Conservation (phyloP, 2,329 filamentous ascomycete species). For the Monosporascus sp. region DNA sequence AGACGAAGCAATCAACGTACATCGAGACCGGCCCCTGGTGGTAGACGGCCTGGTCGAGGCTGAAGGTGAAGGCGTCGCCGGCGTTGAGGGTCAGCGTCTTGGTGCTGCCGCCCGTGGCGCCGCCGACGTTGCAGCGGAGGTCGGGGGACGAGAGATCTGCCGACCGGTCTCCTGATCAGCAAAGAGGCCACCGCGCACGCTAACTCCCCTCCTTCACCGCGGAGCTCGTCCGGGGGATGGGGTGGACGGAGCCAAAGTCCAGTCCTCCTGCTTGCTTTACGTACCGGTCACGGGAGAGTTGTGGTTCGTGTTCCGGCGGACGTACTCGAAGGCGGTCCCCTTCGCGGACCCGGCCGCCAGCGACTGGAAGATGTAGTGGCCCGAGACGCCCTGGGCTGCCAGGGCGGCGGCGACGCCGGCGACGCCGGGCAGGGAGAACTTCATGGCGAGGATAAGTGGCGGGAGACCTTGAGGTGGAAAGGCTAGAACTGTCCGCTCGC, state of each 20-base stretch:
- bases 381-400: conserved; percentile 27
- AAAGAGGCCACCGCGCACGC: no score
- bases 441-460: conserved; percentile 21
- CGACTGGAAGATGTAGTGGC: conserved; percentile 37
- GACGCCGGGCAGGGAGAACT: conserved; percentile 16
- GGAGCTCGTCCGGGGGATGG: not conserved
- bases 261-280: not conserved
- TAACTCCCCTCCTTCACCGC: not conserved
- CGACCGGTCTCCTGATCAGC: no score
- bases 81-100: conserved; percentile 30
- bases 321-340: conserved; percentile 29
- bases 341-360: conserved; percentile 27
- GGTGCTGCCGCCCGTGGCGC: conserved; percentile 28
- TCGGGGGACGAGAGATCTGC: conserved; percentile 33
- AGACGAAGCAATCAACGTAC: conserved; percentile 3
- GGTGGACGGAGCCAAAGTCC: not conserved
- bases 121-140: conserved; percentile 36
- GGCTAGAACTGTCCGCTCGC: no score
- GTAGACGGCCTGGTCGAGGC: conserved; percentile 33
- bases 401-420: conserved; percentile 24
- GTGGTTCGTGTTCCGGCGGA: conserved; percentile 41
- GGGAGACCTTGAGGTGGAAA: no score
- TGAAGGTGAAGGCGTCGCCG: conserved; percentile 35
- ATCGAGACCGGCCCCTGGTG: conserved; percentile 36
- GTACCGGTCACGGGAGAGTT: conserved; percentile 39